A percentile compares a stretch with the other conserved stretches of the same genome.
Conservation (phyloP, 192 early-diverging fungal species). For the Spinellus fusiger region DNA sequence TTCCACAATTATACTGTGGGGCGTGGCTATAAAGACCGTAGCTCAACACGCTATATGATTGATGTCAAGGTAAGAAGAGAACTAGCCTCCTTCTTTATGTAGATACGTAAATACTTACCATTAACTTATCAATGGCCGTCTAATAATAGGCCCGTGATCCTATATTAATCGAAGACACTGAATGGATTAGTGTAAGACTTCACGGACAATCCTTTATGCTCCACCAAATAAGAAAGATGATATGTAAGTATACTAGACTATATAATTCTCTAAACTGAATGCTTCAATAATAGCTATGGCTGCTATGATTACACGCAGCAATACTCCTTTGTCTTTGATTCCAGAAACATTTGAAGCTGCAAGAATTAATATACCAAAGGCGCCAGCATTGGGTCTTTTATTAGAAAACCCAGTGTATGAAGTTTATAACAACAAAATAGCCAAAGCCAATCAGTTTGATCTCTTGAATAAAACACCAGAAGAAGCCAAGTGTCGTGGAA, state of each 20-base stretch:
- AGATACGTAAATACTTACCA: neutral
- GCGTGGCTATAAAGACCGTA: slow-evolving; percentile 65
- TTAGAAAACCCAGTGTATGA: slow-evolving; percentile 73
- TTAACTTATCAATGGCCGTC: too few species aligned
- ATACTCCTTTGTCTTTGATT: slow-evolving; percentile 64
- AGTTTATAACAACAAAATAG: slow-evolving; percentile 54
- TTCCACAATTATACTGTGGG: slow-evolving; percentile 95
- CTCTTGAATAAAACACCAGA: slow-evolving; percentile 1
- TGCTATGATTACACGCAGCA: slow-evolving; percentile 76
- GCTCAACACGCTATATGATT: slow-evolving; percentile 77
- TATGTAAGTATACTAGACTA: slow-evolving; percentile 53
- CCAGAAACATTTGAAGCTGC: slow-evolving; percentile 53
- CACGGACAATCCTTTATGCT: slow-evolving; percentile 98
- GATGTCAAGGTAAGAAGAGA: slow-evolving; percentile 54
- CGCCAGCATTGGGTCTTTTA: slow-evolving; percentile 84
- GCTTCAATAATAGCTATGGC: slow-evolving; percentile 43
- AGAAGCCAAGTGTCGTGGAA: slow-evolving; percentile 19
- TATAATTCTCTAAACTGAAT: neutral
- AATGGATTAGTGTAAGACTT: slow-evolving; percentile 91
- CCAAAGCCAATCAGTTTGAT: neutral
- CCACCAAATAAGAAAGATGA: slow-evolving; percentile 99
- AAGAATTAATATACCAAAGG: slow-evolving; percentile 95
- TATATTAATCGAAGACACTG: slow-evolving; percentile 56
- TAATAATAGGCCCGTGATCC: slow-evolving; percentile 59
- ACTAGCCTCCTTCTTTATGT: neutral